phyloP scores from a whole-genome alignment of 164 flowering plant species.

The Liquidambar formosana region DNA sequence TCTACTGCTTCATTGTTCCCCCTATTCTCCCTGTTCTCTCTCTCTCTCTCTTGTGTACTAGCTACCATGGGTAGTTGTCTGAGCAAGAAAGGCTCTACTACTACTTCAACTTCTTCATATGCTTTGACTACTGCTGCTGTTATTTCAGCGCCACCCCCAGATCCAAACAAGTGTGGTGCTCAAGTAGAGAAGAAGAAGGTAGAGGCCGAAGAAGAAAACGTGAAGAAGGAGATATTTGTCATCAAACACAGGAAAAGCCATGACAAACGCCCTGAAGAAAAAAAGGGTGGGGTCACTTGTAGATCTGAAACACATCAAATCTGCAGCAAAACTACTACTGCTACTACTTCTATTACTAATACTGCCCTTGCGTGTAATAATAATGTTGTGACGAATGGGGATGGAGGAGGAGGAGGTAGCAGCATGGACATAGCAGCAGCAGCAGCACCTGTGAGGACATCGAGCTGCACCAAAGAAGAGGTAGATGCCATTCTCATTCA shows the following conservation, averaged over 20 bases:
- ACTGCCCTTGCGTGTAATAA: not conserved
- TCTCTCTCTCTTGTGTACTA: conserved; percentile 1
- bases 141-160: conserved; percentile 5
- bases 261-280: conserved; percentile 20
- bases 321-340: not conserved
- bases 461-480: conserved; percentile 91
- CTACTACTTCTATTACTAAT: not conserved
- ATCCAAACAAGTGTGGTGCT: conserved; percentile 2
- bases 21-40: conserved; percentile 4
- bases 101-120: conserved; percentile 11
- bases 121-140: not conserved
- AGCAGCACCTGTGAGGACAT: conserved; percentile 51
- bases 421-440: not conserved
- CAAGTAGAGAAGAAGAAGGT: not conserved
- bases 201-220: conserved; percentile 22
- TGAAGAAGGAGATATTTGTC: conserved; percentile 60
- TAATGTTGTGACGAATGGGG: not conserved
- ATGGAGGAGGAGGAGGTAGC: not conserved
- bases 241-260: conserved; percentile 62
- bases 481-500: conserved; percentile 90
- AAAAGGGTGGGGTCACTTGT: not conserved
- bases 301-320: not conserved
- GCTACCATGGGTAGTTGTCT: conserved; percentile 66
- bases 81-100: conserved; percentile 51
- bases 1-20: too few species aligned